Evolutionary conservation across 108 stramenopile genomes (phyloP).

Genomic region (Skeletonema tropicum): DNA sequence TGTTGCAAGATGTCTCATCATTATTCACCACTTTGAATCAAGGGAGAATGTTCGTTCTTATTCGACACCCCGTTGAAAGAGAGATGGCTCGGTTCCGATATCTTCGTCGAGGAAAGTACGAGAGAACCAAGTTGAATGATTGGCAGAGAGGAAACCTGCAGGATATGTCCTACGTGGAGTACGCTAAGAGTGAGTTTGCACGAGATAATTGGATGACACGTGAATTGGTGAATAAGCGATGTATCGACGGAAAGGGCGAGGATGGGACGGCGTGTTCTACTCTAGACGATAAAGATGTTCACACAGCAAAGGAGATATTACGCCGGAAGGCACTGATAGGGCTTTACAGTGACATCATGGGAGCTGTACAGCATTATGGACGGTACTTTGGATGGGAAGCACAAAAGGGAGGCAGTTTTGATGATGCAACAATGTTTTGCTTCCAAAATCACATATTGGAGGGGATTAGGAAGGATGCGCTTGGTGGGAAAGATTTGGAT

Average conservation of each 20-base stretch:
- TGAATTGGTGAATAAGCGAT: constrained; percentile 53
- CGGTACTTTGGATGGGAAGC: constrained; percentile 54
- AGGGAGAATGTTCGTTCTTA: constrained; percentile 55
- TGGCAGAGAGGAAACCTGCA: constrained; percentile 6
- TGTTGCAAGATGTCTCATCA: constrained; percentile 54
- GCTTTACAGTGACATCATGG: constrained; percentile 48
- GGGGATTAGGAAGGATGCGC: constrained; percentile 14
- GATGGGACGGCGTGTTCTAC: constrained; percentile 50
- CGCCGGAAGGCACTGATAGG: constrained; percentile 52
- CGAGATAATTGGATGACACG: constrained; percentile 54
- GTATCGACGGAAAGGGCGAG: constrained; percentile 9
- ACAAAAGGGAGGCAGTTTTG: constrained; percentile 2
- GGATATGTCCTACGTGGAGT: constrained; percentile 32
- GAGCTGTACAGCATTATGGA: constrained; percentile 54
- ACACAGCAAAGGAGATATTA: constrained; percentile 49
- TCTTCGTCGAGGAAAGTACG: constrained; percentile 40
- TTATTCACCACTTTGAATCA: constrained; percentile 53
- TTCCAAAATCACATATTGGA: constrained; percentile 22
- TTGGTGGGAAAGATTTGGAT: constrained; percentile 10
- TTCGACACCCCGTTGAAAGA: constrained; percentile 63
- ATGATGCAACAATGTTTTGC: constrained; percentile 10
- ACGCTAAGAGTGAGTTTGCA: constrained; percentile 32
- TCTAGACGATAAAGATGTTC: constrained; percentile 25
- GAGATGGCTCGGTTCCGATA: constrained; percentile 63
- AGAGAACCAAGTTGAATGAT: not conserved